phyloP scores from a whole-genome alignment of 106 monocot genomes.

The Agapanthus africanus region DNA sequence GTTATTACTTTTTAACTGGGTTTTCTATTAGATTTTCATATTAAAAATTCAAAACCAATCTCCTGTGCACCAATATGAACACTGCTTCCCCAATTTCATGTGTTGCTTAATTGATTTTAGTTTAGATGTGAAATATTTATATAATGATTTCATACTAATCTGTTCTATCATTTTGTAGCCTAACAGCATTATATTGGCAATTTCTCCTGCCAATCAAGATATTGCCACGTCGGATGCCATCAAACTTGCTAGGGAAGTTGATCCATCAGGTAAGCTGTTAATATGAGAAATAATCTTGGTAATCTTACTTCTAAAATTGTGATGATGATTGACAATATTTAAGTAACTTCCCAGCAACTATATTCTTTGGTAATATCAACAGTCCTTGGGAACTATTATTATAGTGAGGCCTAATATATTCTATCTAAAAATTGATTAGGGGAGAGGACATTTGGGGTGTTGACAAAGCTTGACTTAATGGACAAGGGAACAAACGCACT shows the following conservation, averaged over 20 bases:
- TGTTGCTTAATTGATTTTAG: no score
- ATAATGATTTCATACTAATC: no score
- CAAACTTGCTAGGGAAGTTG: constrained; percentile 59
- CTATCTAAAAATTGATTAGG: constrained; percentile 18
- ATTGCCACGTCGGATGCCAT: constrained; percentile 64
- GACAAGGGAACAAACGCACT: constrained; percentile 66
- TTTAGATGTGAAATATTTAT: no score
- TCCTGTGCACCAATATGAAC: no score
- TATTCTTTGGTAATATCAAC: background rate
- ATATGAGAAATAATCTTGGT: background rate
- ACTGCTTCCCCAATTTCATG: no score
- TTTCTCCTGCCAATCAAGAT: constrained; percentile 64
- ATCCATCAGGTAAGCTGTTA: constrained; percentile 39
- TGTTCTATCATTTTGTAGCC: no score
- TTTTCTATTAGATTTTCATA: no score
- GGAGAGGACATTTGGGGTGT: constrained; percentile 61
- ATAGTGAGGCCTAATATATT: background rate
- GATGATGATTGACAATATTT: background rate
- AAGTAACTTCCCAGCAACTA: background rate
- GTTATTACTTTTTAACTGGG: no score
- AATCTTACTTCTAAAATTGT: background rate
- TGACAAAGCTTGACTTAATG: constrained; percentile 66
- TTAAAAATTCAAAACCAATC: no score
- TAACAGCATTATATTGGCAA: constrained; percentile 49
- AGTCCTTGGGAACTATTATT: background rate